A percentile compares a stretch with the other conserved stretches of the same genome.
Conservation (phyloP, 2,329 filamentous ascomycete genomes). For the Epicoccum nigrum region DNA sequence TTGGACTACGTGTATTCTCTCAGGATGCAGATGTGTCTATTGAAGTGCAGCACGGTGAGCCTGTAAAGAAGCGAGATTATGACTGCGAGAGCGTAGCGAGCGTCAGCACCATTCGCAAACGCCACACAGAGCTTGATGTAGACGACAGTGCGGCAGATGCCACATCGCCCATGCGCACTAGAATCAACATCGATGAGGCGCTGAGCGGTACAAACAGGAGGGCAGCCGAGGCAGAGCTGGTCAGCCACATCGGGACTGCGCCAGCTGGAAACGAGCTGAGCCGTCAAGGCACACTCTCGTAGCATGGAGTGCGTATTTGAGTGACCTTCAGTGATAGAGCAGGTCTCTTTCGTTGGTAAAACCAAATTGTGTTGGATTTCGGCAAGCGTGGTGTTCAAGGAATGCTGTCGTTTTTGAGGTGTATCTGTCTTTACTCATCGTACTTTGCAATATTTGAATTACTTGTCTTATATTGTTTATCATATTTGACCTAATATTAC, state of each 20-base stretch:
- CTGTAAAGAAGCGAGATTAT: slow-evolving; percentile 28
- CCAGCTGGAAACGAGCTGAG: slow-evolving; percentile 39
- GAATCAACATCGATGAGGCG: slow-evolving; percentile 37
- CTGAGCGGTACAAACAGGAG: slow-evolving; percentile 24
- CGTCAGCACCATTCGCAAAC: slow-evolving; percentile 22
- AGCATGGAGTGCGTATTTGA: no score
- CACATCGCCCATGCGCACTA: slow-evolving; percentile 43
- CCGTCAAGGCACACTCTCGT: slow-evolving; percentile 38
- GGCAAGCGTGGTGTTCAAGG: no score
- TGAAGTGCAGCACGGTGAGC: slow-evolving; percentile 55
- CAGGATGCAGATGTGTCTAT: slow-evolving; percentile 59
- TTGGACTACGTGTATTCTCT: slow-evolving; percentile 64
- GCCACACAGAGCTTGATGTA: slow-evolving; percentile 48
- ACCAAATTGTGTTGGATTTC: no score
- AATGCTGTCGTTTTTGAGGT: no score
- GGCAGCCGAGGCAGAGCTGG: slow-evolving; percentile 20
- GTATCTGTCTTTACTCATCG: no score
- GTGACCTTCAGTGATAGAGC: no score
- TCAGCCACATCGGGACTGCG: slow-evolving; percentile 33
- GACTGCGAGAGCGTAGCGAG: slow-evolving; percentile 36
- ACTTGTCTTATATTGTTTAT: no score
- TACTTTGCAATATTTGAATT: no score
- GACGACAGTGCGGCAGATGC: slow-evolving; percentile 51
- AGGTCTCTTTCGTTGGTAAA: no score
- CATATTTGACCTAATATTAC: no score